Conservation (phyloP, 768 basidiomycete species). For the Amanita jacksonii region DNA sequence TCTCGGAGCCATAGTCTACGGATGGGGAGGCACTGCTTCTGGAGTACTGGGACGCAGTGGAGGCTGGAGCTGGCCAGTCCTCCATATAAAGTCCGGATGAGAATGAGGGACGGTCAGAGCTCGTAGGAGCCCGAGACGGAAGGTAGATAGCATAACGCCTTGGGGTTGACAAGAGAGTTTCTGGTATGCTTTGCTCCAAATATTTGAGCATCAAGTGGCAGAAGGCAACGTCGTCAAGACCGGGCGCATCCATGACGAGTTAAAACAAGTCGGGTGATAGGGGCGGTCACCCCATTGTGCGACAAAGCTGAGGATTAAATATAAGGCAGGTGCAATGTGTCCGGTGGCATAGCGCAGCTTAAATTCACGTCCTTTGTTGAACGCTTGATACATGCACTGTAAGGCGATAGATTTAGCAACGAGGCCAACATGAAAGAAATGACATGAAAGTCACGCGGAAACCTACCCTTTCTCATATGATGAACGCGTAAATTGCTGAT, state of each 20-base stretch:
- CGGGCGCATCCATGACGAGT: neutral
- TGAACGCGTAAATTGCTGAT: too few species aligned
- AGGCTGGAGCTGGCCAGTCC: constrained; percentile 24
- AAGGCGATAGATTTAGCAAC: constrained; percentile 1
- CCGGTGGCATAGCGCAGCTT: neutral
- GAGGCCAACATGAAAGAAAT: neutral
- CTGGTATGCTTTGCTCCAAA: neutral
- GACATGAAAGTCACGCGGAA: neutral
- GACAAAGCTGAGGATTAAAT: constrained; percentile 1
- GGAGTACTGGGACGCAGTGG: constrained; percentile 15
- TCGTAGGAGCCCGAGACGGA: constrained; percentile 16
- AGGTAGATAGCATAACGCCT: constrained; percentile 30
- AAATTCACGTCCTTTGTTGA: neutral
- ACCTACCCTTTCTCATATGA: neutral
- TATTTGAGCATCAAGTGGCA: constrained; percentile 1
- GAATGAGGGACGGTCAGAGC: constrained; percentile 13
- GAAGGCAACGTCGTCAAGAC: neutral
- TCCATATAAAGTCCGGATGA: constrained; percentile 21
- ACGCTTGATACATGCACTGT: neutral
- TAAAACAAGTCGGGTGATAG: neutral
- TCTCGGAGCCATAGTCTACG: constrained; percentile 1
- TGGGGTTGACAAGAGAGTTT: constrained; percentile 3
- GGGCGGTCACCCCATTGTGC: neutral
- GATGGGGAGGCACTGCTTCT: constrained; percentile 16
- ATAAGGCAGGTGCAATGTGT: neutral